Evolutionary conservation across 768 basidiomycete species (phyloP).

Genomic region (Tephrocybe sp.): DNA sequence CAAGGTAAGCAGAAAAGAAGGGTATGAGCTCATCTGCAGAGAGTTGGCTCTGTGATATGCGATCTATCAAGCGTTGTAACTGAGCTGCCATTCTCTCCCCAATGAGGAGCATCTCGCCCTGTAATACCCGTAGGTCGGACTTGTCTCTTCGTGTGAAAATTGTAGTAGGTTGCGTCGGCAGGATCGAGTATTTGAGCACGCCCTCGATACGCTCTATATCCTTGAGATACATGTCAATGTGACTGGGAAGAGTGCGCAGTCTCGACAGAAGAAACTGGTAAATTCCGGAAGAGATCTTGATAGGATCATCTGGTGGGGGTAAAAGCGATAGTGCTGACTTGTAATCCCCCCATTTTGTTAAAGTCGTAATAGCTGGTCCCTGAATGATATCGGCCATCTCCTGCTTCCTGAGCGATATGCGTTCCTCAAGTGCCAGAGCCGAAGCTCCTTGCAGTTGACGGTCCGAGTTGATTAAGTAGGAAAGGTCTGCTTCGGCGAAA

Average conservation of each 20-base stretch:
- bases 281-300: conserved; percentile 32
- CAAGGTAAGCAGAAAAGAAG: conserved; percentile 34
- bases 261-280: conserved; percentile 31
- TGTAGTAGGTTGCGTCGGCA: neutral
- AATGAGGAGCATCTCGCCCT: conserved; percentile 3
- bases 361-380: conserved; percentile 36
- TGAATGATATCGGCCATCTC: conserved; percentile 25
- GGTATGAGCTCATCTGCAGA: conserved; percentile 26
- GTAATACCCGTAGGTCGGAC: neutral
- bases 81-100: conserved; percentile 6
- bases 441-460: neutral
- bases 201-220: conserved; percentile 17
- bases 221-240: neutral
- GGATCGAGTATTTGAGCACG: conserved; percentile 17
- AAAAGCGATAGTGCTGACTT: conserved; percentile 44
- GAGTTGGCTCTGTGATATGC: neutral
- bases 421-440: neutral
- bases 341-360: conserved; percentile 34
- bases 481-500: conserved; percentile 22
- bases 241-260: conserved; percentile 15
- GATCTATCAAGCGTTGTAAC: neutral
- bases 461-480: conserved; percentile 17
- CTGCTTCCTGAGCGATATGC: neutral
- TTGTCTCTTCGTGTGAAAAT: neutral
- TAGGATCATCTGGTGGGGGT: conserved; percentile 28